Evolutionary conservation across 2,329 filamentous ascomycete species (phyloP).

Genomic region (Pleomassaria siparia): DNA sequence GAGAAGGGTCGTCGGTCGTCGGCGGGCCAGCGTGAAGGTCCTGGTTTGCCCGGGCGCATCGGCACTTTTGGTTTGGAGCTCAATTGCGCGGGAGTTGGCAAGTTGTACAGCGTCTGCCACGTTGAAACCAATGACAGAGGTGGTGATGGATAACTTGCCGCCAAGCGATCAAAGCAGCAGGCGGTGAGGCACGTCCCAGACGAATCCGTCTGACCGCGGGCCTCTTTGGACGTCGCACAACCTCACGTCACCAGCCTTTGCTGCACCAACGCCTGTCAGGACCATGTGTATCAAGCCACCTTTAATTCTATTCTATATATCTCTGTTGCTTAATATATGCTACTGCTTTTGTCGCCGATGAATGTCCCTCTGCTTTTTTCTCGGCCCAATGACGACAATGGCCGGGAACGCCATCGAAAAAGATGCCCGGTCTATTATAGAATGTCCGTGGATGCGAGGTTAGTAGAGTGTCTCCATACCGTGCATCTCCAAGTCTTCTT

Average conservation of each 20-base stretch:
- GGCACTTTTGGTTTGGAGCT: constrained; percentile 27
- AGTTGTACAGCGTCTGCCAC: constrained; percentile 34
- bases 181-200: constrained; percentile 23
- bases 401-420: not conserved
- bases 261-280: not conserved
- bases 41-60: constrained; percentile 6
- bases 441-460: not conserved
- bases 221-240: constrained; percentile 9
- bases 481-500: not conserved
- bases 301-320: not conserved
- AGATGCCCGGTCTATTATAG: not conserved
- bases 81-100: constrained; percentile 29
- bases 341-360: not conserved
- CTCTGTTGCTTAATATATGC: not conserved
- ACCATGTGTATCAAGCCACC: not conserved
- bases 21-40: not conserved
- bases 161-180: constrained; percentile 27
- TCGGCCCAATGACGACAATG: not conserved
- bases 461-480: not conserved
- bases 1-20: constrained; percentile 1
- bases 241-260: not conserved
- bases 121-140: constrained; percentile 35
- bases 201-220: constrained; percentile 32
- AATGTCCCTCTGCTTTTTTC: not conserved
- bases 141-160: constrained; percentile 21